phyloP scores from a whole-genome alignment of 1,284 basidiomycete species.

The Puccinia brachypodii region DNA sequence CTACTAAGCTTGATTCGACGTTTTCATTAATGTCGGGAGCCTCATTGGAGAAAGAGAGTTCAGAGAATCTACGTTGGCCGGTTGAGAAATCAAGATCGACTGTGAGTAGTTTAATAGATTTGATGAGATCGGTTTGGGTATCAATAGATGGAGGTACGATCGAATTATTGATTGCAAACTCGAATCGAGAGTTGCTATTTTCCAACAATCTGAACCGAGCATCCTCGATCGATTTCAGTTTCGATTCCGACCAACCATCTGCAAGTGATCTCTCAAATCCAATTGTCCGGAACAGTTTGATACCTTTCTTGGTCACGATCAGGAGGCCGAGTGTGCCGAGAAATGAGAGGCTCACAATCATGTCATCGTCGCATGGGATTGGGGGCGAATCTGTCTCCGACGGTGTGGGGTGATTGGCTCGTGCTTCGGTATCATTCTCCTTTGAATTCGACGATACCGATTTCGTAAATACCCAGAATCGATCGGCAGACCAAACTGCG shows the following conservation, averaged over 20 bases:
- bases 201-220: constrained; percentile 5
- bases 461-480: constrained; percentile 13
- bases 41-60: constrained; percentile 18
- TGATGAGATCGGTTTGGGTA: constrained; percentile 11
- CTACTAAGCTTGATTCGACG: background rate
- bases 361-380: constrained; percentile 9
- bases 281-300: constrained; percentile 18
- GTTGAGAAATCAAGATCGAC: constrained; percentile 20
- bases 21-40: background rate
- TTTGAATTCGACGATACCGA: background rate
- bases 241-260: constrained; percentile 19
- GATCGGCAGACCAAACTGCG: constrained; percentile 26
- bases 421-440: background rate
- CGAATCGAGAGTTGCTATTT: constrained; percentile 17
- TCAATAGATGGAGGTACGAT: constrained; percentile 9
- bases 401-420: background rate
- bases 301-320: constrained; percentile 12
- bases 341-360: constrained; percentile 30
- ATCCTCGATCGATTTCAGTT: background rate
- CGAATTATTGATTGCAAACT: constrained; percentile 11
- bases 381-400: background rate
- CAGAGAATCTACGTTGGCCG: constrained; percentile 29
- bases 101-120: constrained; percentile 22
- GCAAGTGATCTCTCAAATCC: background rate
- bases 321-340: constrained; percentile 7